phyloP scores from a whole-genome alignment of 2,329 filamentous ascomycete genomes.

The Chaetomiaceae sp. region DNA sequence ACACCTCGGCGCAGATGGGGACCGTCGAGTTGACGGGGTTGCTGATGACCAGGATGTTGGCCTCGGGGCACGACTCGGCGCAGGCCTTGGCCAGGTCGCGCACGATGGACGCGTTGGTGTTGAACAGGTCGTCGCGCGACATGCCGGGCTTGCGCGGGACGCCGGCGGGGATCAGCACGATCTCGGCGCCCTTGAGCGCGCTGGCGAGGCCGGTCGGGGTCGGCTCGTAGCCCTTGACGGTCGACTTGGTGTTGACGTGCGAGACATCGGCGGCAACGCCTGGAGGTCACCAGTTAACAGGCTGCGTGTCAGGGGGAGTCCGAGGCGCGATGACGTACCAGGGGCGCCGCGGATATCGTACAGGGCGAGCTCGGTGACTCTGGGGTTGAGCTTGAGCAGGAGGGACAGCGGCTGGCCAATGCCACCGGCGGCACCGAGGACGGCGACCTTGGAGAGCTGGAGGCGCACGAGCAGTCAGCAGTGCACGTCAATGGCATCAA shows the following conservation, averaged over 20 bases:
- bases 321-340: slow-evolving; percentile 54
- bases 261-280: slow-evolving; percentile 97
- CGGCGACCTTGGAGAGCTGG: slow-evolving; percentile 93
- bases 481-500: slow-evolving; percentile 6
- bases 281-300: slow-evolving; percentile 33
- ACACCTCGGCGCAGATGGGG: slow-evolving; percentile 93
- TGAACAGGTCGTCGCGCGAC: slow-evolving; percentile 99
- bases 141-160: slow-evolving; percentile 99
- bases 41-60: slow-evolving; percentile 95
- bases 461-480: slow-evolving; percentile 7
- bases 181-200: slow-evolving; percentile 80
- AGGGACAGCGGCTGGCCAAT: slow-evolving; percentile 98
- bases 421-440: slow-evolving; percentile 94
- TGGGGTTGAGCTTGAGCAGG: slow-evolving; percentile 96
- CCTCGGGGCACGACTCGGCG: slow-evolving; percentile 82
- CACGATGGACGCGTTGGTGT: slow-evolving; percentile 99
- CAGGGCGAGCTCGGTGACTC: slow-evolving; percentile 87
- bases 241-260: slow-evolving; percentile 99
- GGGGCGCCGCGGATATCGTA: slow-evolving; percentile 96
- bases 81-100: slow-evolving; percentile 95
- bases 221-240: slow-evolving; percentile 83
- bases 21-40: slow-evolving; percentile 99
- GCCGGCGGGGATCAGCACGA: slow-evolving; percentile 96
- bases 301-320: no score
- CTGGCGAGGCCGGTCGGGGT: slow-evolving; percentile 69